phyloP scores from a whole-genome alignment of 1,284 basidiomycete species.

The Cryptococcus jaspeensis region DNA sequence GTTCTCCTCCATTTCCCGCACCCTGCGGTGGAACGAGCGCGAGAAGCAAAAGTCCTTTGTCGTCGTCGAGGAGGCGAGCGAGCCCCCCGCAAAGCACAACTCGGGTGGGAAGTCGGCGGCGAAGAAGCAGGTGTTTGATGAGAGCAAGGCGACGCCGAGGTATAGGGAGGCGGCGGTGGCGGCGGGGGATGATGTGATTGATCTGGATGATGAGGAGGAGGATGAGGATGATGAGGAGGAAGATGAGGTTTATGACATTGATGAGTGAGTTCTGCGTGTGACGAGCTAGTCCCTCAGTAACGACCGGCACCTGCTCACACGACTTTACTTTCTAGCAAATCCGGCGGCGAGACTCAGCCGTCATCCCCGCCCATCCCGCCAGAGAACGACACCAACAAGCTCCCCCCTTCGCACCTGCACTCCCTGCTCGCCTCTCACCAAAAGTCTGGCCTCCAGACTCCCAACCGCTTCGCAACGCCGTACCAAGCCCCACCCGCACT shows the following conservation, averaged over 20 bases:
- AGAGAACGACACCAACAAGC: constrained; percentile 1
- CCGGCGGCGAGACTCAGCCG: constrained; percentile 32
- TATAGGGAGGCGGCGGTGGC: constrained; percentile 51
- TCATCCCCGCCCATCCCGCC: constrained; percentile 18
- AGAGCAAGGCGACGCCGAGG: constrained; percentile 54
- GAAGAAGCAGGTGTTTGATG: constrained; percentile 49
- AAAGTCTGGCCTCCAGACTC: constrained; percentile 63
- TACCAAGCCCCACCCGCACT: constrained; percentile 60
- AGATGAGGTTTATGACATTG: constrained; percentile 82
- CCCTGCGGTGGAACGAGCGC: constrained; percentile 95
- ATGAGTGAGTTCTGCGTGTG: constrained; percentile 68
- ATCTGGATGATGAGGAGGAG: constrained; percentile 57
- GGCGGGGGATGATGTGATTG: constrained; percentile 60
- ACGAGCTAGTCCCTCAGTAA: constrained; percentile 30
- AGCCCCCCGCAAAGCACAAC: constrained; percentile 52
- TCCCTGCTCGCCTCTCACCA: constrained; percentile 3
- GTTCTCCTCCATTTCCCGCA: constrained; percentile 96
- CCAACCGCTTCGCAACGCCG: constrained; percentile 69
- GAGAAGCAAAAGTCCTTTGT: constrained; percentile 97
- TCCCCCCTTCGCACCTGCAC: constrained; percentile 8
- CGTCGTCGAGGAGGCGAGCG: constrained; percentile 79
- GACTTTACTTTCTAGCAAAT: constrained; percentile 18
- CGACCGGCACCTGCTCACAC: neutral
- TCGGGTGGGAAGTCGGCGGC: constrained; percentile 9
- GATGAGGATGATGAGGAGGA: constrained; percentile 55